Conservation (phyloP, 2,329 filamentous ascomycete genomes). For the Nigrospora oryzae region DNA sequence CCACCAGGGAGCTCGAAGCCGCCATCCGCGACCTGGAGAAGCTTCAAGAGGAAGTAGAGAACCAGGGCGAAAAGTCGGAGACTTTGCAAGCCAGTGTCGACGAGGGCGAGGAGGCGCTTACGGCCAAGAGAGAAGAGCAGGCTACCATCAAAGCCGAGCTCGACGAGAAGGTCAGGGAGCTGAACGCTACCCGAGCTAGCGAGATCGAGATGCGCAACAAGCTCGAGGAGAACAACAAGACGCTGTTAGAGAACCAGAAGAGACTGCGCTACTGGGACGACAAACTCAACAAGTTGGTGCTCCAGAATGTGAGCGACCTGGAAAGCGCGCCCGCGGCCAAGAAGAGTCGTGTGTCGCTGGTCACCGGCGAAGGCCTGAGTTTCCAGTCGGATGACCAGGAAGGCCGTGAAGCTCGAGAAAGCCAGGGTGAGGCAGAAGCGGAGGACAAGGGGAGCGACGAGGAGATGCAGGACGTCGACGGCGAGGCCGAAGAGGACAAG, state of each 20-base stretch:
- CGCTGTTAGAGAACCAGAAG: conserved; percentile 77
- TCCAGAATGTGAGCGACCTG: conserved; percentile 75
- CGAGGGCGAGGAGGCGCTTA: conserved; percentile 71
- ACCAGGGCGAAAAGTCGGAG: conserved; percentile 68
- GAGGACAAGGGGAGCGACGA: conserved; percentile 11
- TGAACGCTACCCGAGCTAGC: conserved; percentile 79
- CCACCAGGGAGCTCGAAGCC: conserved; percentile 68
- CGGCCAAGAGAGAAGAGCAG: conserved; percentile 73
- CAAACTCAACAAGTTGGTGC: conserved; percentile 72
- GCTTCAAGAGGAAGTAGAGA: conserved; percentile 69
- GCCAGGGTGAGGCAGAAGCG: conserved; percentile 9
- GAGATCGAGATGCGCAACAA: conserved; percentile 99
- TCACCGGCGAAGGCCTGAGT: conserved; percentile 14
- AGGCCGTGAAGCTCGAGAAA: conserved; percentile 19
- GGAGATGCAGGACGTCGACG: conserved; percentile 4
- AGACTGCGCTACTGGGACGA: conserved; percentile 80
- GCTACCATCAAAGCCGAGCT: conserved; percentile 73
- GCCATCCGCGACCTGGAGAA: conserved; percentile 66
- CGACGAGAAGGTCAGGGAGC: conserved; percentile 74
- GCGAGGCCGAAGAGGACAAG: conserved; percentile 19
- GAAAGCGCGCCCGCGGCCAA: conserved; percentile 27
- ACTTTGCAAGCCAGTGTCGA: conserved; percentile 67
- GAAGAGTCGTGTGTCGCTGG: conserved; percentile 2
- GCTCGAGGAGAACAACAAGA: conserved; percentile 92
- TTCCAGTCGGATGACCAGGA: conserved; percentile 14